Evolutionary conservation across 805 yeast species (phyloP).

Genomic region (Yarrowia divulgata): DNA sequence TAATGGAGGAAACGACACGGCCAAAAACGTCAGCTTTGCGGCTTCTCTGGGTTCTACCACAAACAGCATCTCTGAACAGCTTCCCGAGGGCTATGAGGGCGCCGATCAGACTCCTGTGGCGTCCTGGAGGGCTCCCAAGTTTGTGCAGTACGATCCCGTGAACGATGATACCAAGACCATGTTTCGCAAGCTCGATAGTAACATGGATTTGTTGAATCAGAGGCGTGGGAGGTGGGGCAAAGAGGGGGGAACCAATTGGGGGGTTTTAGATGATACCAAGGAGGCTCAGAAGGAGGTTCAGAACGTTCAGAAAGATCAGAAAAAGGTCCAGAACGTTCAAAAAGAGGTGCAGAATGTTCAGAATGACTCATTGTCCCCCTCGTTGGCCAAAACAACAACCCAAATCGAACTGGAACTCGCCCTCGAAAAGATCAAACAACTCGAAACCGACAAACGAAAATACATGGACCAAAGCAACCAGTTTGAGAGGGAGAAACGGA

Average conservation of each 20-base stretch:
- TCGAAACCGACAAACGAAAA: conserved; percentile 6
- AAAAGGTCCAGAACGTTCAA: too few species aligned
- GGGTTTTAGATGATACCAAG: too few species aligned
- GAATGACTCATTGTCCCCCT: too few species aligned
- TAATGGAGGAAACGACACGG: not conserved
- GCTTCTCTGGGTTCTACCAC: conserved; percentile 34
- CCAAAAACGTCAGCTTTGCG: conserved; percentile 27
- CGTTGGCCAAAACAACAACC: not conserved
- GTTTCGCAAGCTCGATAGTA: conserved; percentile 12
- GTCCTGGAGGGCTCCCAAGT: conserved; percentile 2
- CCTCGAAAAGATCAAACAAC: not conserved
- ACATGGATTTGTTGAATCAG: conserved; percentile 2
- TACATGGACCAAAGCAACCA: conserved; percentile 13
- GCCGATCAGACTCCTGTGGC: conserved; percentile 27
- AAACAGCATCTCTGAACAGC: conserved; percentile 15
- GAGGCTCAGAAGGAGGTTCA: too few species aligned
- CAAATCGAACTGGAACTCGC: conserved; percentile 13
- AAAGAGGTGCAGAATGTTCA: too few species aligned
- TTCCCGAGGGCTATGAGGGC: conserved; percentile 7
- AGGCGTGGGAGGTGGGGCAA: not conserved
- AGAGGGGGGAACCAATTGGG: not conserved
- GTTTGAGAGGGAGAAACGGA: conserved; percentile 6
- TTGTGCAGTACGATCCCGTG: conserved; percentile 26
- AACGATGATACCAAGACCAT: conserved; percentile 17
- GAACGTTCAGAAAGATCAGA: too few species aligned